Base-by-base conservation (phyloP, 352 stramenopile species). In the Thraustochytrium sp. region DNA sequence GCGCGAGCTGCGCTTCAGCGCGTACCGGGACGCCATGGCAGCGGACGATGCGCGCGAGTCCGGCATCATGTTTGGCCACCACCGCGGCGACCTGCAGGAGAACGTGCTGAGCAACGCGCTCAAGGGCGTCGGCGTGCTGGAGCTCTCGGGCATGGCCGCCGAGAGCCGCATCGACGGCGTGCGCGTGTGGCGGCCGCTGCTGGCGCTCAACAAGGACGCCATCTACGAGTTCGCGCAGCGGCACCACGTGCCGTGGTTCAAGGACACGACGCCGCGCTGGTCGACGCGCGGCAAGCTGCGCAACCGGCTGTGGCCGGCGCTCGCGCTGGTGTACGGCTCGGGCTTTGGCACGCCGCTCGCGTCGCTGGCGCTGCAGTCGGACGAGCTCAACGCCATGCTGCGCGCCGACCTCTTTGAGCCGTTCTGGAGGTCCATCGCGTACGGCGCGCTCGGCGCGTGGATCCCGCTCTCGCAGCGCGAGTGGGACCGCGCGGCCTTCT, bases 91-190 rank as follows among this genome's bases (percentile, higher is more conserved):
- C 86, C 92, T 99, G n/a, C 89, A 97, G 85, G 96, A 99, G 88
- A 99, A 99, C 87, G 93, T 98, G 23, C 93, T 98, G 61, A 98
- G 93, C 34, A 99, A 98, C 87, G 94, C 97, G 75, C 96, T 98
- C 89, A 98, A 98, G 76, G 94, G 94, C 2, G 89, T 91, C 84
- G 94, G 92, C 76, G 89, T 97, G 21, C 88, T 98, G 2, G 92
- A 97, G 54, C 87, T 99, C 42, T 97, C 94, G 68, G 96, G 96
- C 80, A 98, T 97, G 96, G 94, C 89, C 68, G 91, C 91, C 18
- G 76, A 76, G 21, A 88, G 85, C 61, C 64, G 65, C 13, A 89
- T 92, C 73, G 86, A 94, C 85, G 88, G 89, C 42, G 90, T 95
- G 4, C 82, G 53, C 34, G 92, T 98, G 63, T 97, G 93, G 89